Conservation (phyloP, 768 basidiomycete species). For the Podaxis mareebaensis region DNA sequence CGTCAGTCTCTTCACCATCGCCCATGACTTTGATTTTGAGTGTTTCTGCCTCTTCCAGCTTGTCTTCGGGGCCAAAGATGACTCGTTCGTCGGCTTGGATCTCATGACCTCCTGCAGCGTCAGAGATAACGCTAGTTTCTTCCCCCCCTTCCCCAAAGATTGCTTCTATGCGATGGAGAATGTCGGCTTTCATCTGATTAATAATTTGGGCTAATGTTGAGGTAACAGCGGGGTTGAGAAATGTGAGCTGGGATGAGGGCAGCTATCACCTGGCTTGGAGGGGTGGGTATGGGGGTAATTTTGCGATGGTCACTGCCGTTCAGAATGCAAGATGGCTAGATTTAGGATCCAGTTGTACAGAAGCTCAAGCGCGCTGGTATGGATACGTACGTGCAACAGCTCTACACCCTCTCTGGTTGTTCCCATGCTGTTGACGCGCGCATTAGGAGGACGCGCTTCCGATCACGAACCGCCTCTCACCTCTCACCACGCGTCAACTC, state of each 20-base stretch:
- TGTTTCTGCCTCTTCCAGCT: slow-evolving; percentile 22
- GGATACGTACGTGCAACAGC: too few species aligned
- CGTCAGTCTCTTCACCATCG: slow-evolving; percentile 57
- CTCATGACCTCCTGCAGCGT: not conserved
- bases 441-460: too few species aligned
- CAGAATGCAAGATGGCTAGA: too few species aligned
- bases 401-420: too few species aligned
- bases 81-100: not conserved
- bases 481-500: slow-evolving; percentile 57
- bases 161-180: slow-evolving; percentile 73
- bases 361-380: too few species aligned
- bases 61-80: slow-evolving; percentile 16
- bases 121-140: slow-evolving; percentile 18
- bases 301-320: not conserved
- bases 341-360: too few species aligned
- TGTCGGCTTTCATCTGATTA: slow-evolving; percentile 82
- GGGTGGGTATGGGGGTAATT: slow-evolving; percentile 9
- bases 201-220: slow-evolving; percentile 47
- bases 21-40: slow-evolving; percentile 48
- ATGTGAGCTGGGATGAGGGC: slow-evolving; percentile 46
- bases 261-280: slow-evolving; percentile 7
- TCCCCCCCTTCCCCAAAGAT: slow-evolving; percentile 63
- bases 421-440: not conserved
- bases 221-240: slow-evolving; percentile 49
- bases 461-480: not conserved